Conservation (phyloP, 1,139 yeast genomes). For the Hyphopichia pseudoburtonii region DNA sequence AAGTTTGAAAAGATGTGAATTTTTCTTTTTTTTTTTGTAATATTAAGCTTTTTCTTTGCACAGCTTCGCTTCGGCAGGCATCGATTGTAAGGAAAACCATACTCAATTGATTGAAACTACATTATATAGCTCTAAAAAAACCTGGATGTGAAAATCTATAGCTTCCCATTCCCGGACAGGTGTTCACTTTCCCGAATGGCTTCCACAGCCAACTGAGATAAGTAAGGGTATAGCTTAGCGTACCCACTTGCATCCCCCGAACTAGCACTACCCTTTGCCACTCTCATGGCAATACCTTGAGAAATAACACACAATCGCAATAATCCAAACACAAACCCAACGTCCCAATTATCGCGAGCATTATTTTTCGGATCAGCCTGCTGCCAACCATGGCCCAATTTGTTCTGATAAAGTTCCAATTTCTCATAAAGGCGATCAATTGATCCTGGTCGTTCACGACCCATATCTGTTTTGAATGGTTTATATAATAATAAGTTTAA, state of each 20-base stretch:
- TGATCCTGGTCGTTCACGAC: conserved; percentile 35
- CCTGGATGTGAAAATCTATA: too few species aligned
- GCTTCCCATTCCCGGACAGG: background rate
- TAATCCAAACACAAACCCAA: conserved; percentile 61
- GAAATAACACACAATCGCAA: conserved; percentile 59
- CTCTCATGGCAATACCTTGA: conserved; percentile 69
- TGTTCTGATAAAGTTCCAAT: conserved; percentile 26
- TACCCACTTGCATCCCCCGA: conserved; percentile 53
- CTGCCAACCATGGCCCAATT: conserved; percentile 37
- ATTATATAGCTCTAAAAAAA: too few species aligned
- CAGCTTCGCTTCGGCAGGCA: too few species aligned
- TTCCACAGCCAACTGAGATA: conserved; percentile 39
- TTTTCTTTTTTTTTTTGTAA: too few species aligned
- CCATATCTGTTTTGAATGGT: conserved; percentile 34
- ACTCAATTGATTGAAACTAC: too few species aligned
- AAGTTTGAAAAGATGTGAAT: too few species aligned
- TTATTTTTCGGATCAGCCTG: conserved; percentile 33
- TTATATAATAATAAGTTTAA: conserved; percentile 29
- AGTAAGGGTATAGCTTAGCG: conserved; percentile 43
- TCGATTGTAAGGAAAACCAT: too few species aligned
- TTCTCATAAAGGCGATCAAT: conserved; percentile 20
- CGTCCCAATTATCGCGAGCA: conserved; percentile 48
- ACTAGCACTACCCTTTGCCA: conserved; percentile 58
- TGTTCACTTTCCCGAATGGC: conserved; percentile 9
- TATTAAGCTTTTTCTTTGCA: too few species aligned